Conservation (phyloP, 331 rosid species). For the Pyracantha coccinea region DNA sequence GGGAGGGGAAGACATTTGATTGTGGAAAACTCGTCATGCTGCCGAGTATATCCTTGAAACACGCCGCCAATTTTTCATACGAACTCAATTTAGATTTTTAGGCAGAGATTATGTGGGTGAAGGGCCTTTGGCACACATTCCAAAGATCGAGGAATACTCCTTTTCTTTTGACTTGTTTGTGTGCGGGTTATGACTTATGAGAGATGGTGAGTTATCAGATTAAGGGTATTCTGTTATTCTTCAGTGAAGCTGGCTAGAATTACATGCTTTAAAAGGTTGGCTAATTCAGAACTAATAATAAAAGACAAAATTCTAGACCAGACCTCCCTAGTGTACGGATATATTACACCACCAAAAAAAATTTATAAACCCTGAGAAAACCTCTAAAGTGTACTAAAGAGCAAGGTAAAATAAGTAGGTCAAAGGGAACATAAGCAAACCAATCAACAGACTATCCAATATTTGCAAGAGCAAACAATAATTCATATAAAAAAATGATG, state of each 20-base stretch:
- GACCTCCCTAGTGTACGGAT: background rate
- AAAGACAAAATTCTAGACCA: background rate
- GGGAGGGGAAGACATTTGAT: background rate
- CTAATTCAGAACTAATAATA: background rate
- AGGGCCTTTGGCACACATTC: background rate
- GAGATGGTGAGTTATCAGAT: background rate
- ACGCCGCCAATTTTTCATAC: background rate
- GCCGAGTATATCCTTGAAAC: background rate
- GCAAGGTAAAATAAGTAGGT: background rate
- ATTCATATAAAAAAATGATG: background rate
- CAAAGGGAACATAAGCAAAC: background rate
- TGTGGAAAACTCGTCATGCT: background rate
- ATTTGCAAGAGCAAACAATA: background rate
- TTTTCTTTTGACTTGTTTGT: background rate
- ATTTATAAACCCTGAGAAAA: background rate
- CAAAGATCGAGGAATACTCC: background rate
- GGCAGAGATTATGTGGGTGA: background rate
- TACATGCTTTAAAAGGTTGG: background rate
- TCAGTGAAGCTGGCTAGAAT: background rate
- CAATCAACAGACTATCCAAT: slow-evolving; percentile 8
- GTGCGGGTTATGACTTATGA: background rate
- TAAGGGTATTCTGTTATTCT: background rate
- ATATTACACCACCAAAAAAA: background rate
- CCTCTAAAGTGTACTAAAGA: background rate
- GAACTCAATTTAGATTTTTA: background rate